Percentiles rank a stretch among this genome's conserved stretches.
Conservation (phyloP, 176 grass and related monocot genomes). For the Rhynchospora breviuscula region DNA sequence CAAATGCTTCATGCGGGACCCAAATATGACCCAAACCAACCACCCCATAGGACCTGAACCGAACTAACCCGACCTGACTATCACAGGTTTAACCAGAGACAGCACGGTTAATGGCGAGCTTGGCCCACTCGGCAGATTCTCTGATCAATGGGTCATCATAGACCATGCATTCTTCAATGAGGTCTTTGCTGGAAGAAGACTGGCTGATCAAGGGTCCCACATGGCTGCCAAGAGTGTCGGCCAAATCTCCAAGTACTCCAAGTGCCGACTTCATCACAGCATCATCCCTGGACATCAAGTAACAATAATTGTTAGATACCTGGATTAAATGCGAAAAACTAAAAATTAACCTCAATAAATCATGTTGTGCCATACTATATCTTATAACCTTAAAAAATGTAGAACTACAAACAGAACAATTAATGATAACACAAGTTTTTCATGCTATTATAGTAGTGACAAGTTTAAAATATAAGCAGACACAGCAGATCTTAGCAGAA, state of each 20-base stretch:
- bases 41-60: not conserved
- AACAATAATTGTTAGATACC: not conserved
- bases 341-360: not conserved
- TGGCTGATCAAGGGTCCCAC: conserved; percentile 62
- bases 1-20: conserved; percentile 23
- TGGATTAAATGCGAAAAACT: not conserved
- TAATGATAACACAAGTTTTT: not conserved
- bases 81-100: conserved; percentile 53
- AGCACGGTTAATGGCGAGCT: conserved; percentile 62
- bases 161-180: conserved; percentile 76
- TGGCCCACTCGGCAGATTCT: conserved; percentile 80
- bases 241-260: conserved; percentile 73
- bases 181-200: conserved; percentile 53
- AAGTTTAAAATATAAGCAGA: too few species aligned
- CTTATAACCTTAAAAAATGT: not conserved
- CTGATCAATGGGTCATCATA: conserved; percentile 71
- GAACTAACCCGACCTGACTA: conserved; percentile 10
- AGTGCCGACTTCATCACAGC: conserved; percentile 87
- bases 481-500: too few species aligned
- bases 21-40: conserved; percentile 21
- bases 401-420: not conserved
- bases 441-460: too few species aligned
- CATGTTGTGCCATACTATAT: not conserved
- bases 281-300: conserved; percentile 54
- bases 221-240: conserved; percentile 69